Evolutionary conservation across 768 basidiomycete species (phyloP).

Genomic region (Polyporus arcularius): DNA sequence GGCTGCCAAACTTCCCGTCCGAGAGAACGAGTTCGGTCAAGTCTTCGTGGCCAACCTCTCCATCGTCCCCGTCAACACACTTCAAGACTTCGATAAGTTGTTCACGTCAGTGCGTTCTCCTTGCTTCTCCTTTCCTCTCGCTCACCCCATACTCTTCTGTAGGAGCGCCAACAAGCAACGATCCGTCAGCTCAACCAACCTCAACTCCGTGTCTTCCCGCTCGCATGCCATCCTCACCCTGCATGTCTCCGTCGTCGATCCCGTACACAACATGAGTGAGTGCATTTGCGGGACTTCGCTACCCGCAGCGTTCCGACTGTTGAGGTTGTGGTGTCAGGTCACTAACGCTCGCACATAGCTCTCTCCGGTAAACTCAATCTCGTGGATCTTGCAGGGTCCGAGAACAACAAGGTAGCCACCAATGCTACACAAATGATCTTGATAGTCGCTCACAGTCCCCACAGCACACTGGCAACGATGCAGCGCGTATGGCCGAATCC

Average conservation of each 20-base stretch:
- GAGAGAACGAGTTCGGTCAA: constrained; percentile 52
- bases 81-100: constrained; percentile 48
- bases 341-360: constrained; percentile 38
- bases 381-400: constrained; percentile 88
- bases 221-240: constrained; percentile 88
- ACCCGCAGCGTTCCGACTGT: too few species aligned
- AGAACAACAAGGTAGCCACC: constrained; percentile 74
- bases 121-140: background rate
- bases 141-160: background rate
- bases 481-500: constrained; percentile 85
- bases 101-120: constrained; percentile 41
- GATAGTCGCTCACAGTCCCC: background rate
- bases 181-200: constrained; percentile 82
- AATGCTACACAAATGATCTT: constrained; percentile 5
- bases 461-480: constrained; percentile 81
- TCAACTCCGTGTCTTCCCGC: constrained; percentile 84
- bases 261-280: constrained; percentile 55
- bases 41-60: constrained; percentile 58
- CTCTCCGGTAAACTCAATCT: constrained; percentile 79
- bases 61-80: constrained; percentile 37
- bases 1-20: constrained; percentile 56
- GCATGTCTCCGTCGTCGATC: constrained; percentile 59
- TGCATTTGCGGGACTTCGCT: background rate
- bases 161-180: constrained; percentile 76
- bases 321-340: background rate